Evolutionary conservation across 306 rosid genomes (phyloP), one percentile per base, ranked within the genome.

Genomic region (Spatholobus suberectus): DNA sequence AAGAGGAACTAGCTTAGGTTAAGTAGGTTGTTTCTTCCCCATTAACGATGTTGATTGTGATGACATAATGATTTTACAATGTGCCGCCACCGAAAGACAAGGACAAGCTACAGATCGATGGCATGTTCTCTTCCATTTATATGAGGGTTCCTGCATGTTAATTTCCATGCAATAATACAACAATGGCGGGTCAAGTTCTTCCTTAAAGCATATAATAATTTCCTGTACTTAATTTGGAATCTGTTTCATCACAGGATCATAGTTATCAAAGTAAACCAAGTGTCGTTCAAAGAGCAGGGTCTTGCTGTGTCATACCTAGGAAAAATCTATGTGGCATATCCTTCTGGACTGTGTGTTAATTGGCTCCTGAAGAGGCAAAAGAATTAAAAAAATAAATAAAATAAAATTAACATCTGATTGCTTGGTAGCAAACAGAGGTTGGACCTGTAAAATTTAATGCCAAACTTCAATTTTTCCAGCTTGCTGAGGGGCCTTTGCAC

Each of bases 61-160:
- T 82, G 86, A 70, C 89, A 88, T 47, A 82, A 90, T 79, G 84
- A 81, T 61, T 61, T 61, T 77, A 66, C 55, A 65, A 61, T 79
- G 66, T 82, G 74, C 49, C 79, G 55, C 54, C 86, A 67, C 85
- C 78, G 14, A 7, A 49, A 51, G 86, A 88, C 77, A 88, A 84
- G 69, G 58, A 82, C 37, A 79, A 76, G 81, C 84, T 63, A 85
- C 86, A 84, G 10, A 40, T 35, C 8, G 7, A 84, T 71, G 77
- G 43, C 82, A 84, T n/a, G 54, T 75, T 89, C 87, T 59, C 87
- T 61, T 79, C 37, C 52, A 76, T 73, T 77, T 66, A 49, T 61
- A 57, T 44, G 92, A 92, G 86, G 86, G 83, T 89, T 89, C 92
- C 85, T 89, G 1, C 85, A 70, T 68, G 75, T 29, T 62, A 27